Base-by-base conservation (phyloP, 202 grass and related monocot genomes). In the Saccharum hybrid region DNA sequence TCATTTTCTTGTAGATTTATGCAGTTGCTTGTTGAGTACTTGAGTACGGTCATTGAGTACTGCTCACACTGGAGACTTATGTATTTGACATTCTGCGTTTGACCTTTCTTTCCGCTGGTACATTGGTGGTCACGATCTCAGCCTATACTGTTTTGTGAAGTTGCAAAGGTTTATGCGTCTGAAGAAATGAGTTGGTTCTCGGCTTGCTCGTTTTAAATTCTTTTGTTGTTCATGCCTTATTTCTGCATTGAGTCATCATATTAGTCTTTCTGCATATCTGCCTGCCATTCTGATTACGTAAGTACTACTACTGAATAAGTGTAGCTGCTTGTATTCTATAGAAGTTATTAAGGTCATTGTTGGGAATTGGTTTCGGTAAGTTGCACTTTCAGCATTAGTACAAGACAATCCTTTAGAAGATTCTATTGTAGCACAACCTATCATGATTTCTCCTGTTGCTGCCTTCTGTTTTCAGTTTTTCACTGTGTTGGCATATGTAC, bases 1-100 rank as follows among this genome's bases (percentile, higher is more conserved):
- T 15, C 26, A 33, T 70, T 30, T 63, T 51, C 10, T 77, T 61
- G 66, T 62, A 42, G 39, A 78, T 8, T 14, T 63, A 86, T 82
- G 74, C 38, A 28, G 59, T 33, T 77, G 10, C 66, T 34, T 68
- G 9, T 23, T 75, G 8, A 79, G 54, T 59, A 59, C 54, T 23
- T 69, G 11, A 78, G 9, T 37, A 59, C 5, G 60, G 51, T 42
- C 15, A 34, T 82, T 5, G 4, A 41, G 16, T 42, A 49, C 31
- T 34, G 12, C 36, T 57, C 7, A 64, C 4, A 19, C 9, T 19
- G 30, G 8, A 68, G 72, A 10, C 7, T 33, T 3, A 70, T 19
- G 7, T 81, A 52, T 72, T 74, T 62, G 10, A 49, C 45, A 36
- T 54, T 19, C 40, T 21, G 19, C 51, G 2, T 31, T 37, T 78